Evolutionary conservation across 331 rosid species (phyloP), one percentile per base, ranked within the genome.

Genomic region (Cydonia oblonga): DNA sequence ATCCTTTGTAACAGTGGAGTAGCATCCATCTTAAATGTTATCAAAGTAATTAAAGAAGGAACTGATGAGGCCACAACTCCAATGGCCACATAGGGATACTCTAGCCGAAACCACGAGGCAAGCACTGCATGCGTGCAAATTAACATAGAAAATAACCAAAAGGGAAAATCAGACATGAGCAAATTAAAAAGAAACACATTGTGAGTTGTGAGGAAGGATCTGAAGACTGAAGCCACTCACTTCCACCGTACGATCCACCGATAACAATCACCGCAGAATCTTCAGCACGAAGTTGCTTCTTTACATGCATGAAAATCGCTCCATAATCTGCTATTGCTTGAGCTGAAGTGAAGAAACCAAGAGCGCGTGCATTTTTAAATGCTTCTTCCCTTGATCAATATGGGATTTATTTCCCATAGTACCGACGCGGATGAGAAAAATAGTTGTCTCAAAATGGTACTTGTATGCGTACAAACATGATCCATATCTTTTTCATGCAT

Each of bases 301-400:
- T 87, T 4, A 88, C 19, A 52, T 91, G 86, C 8, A 81, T 71
- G 59, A 91, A 70, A 5, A 88, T 64, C 51, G 32, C 74, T 56
- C 92, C 96, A 75, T 87, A 90, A 69, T 88, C 92, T 77, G 87
- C 89, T 69, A 91, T 33, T 2, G 92, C 88, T 73, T 91, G 96
- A 9, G 89, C 91, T 12, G 92, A 87, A 78, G 84, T 89, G 72
- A 91, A 88, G 79, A 87, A 90, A 7, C 97, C 97, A 38, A 82
- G 58, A 68, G 84, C 82, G 77, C 78, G 82, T 69, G 89, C 81
- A 66, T 88, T 87, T 44, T 80, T 79, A 3, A 86, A 26, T n/a
- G 90, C 90, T 78, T 88, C 89, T 63, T 82, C 80, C 72, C 88
- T 81, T 6, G 95, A 85, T 68, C 88, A 81, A 66, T 85, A 88